Evolutionary conservation across 2,329 filamentous ascomycete species (phyloP).

Genomic region (Pseudogymnoascus sp.): DNA sequence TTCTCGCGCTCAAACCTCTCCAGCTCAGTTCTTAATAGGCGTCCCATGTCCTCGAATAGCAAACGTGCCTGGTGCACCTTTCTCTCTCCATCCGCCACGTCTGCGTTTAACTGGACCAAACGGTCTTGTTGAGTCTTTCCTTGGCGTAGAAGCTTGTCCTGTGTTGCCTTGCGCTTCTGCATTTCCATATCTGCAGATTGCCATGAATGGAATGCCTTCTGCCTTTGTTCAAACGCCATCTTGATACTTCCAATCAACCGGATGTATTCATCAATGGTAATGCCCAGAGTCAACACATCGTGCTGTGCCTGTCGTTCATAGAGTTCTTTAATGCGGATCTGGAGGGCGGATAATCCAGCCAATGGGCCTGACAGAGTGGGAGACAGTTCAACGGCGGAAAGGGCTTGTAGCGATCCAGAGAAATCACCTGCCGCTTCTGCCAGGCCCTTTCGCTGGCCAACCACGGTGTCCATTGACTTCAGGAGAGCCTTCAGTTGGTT

Average conservation of each 20-base stretch:
- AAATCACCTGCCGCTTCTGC: slow-evolving; percentile 92
- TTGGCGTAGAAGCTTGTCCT: slow-evolving; percentile 92
- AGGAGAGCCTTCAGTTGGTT: slow-evolving; percentile 82
- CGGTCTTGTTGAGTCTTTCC: slow-evolving; percentile 94
- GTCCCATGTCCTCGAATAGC: slow-evolving; percentile 95
- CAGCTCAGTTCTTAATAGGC: slow-evolving; percentile 81
- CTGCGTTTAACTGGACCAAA: slow-evolving; percentile 82
- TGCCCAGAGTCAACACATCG: slow-evolving; percentile 90
- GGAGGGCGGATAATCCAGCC: slow-evolving; percentile 85
- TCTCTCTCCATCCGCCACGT: slow-evolving; percentile 90
- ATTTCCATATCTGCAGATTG: slow-evolving; percentile 83
- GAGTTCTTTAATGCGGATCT: slow-evolving; percentile 86
- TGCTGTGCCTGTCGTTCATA: slow-evolving; percentile 97
- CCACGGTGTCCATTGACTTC: slow-evolving; percentile 90
- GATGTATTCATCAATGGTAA: slow-evolving; percentile 97
- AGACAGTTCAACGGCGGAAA: slow-evolving; percentile 88
- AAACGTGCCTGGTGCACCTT: slow-evolving; percentile 85
- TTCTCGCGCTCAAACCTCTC: slow-evolving; percentile 95
- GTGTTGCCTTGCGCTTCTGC: slow-evolving; percentile 77
- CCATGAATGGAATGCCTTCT: slow-evolving; percentile 95
- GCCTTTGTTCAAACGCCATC: slow-evolving; percentile 81
- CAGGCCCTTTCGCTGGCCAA: slow-evolving; percentile 84
- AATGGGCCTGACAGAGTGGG: slow-evolving; percentile 80
- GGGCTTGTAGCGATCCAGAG: slow-evolving; percentile 81
- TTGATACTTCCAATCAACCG: slow-evolving; percentile 92